Evolutionary conservation across 2,329 filamentous ascomycete species (phyloP).

Genomic region (Scytalidium sp.): DNA sequence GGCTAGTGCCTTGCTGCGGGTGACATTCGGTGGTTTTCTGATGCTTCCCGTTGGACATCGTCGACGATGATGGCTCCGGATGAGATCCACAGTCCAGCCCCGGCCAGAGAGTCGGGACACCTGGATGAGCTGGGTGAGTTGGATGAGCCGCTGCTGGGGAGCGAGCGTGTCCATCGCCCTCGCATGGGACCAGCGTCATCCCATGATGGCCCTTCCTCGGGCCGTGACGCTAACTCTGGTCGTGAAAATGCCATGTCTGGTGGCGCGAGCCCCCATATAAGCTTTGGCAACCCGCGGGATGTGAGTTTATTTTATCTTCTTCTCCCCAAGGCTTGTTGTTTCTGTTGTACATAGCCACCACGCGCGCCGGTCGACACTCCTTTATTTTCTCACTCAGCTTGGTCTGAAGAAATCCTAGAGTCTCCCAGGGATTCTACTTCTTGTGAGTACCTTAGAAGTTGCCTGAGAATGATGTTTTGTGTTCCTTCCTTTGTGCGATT

Average conservation of each 20-base stretch:
- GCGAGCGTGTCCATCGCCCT: no score
- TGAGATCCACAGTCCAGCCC: no score
- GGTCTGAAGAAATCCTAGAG: not conserved
- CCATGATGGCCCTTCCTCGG: no score
- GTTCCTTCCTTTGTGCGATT: not conserved
- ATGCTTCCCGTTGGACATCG: slow-evolving; percentile 7
- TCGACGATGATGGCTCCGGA: no score
- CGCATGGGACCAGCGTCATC: no score
- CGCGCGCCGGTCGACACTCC: not conserved
- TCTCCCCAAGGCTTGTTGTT: not conserved
- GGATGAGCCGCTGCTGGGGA: no score
- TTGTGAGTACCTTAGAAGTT: not conserved
- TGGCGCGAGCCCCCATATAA: no score
- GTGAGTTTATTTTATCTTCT: not conserved
- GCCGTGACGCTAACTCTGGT: no score
- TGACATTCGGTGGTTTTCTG: not conserved
- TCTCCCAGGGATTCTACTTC: not conserved
- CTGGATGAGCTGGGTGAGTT: no score
- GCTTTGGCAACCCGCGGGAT: not conserved
- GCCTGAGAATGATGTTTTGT: not conserved
- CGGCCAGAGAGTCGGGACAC: no score
- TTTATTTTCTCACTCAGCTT: not conserved
- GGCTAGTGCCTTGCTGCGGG: not conserved
- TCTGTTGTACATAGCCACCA: not conserved
- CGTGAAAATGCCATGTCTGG: no score